Conservation (phyloP, 257 asterid species). For the Cruciata laevipes region DNA sequence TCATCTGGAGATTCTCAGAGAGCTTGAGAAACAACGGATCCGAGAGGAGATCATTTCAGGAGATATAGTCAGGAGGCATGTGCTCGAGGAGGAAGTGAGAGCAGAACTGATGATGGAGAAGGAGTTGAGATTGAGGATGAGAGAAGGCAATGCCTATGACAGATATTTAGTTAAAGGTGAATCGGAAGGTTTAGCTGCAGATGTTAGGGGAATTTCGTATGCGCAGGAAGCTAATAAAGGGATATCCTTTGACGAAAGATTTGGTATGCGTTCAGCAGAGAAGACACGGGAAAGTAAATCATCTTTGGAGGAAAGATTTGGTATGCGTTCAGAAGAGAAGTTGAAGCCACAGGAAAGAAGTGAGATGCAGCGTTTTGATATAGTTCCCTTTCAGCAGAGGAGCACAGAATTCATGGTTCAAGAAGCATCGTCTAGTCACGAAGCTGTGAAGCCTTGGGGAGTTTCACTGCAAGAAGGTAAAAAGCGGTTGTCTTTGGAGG, state of each 20-base stretch:
- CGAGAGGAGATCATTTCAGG: background rate
- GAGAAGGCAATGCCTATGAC: background rate
- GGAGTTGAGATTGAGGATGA: background rate
- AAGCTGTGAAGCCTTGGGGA: background rate
- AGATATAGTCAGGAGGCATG: background rate
- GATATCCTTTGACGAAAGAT: background rate
- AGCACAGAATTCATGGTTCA: background rate
- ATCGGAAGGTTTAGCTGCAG: background rate
- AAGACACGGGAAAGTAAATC: too few species aligned
- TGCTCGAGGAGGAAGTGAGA: background rate
- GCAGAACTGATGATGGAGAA: background rate
- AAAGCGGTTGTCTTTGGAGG: background rate
- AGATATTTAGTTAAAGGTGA: background rate
- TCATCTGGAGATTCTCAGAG: background rate
- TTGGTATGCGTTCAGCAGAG: too few species aligned
- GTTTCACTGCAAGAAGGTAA: background rate
- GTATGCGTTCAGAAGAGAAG: background rate
- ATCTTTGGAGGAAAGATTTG: background rate
- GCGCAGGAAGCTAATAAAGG: background rate
- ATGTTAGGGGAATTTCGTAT: background rate
- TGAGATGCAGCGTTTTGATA: background rate
- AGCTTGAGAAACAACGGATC: background rate
- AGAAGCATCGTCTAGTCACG: background rate
- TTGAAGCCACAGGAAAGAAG: background rate
- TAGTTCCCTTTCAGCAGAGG: background rate